Evolutionary conservation across 1,139 yeast species (phyloP).

Genomic region (Lodderomyces orthopsilosis): DNA sequence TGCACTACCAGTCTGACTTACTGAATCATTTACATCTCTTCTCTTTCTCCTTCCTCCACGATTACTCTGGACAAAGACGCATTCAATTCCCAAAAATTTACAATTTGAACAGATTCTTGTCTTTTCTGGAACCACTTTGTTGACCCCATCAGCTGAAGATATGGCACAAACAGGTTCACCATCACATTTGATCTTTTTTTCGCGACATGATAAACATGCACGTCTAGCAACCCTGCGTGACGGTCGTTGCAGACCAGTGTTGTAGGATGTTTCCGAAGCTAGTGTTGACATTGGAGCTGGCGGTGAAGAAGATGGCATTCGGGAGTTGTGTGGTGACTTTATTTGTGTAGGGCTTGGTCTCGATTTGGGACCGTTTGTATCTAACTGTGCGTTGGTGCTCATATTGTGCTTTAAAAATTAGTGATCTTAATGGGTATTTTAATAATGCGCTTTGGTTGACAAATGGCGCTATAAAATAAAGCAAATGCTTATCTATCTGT

Average conservation of each 20-base stretch:
- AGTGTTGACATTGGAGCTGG: not conserved
- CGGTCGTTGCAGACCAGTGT: slow-evolving; percentile 1
- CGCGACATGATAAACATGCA: slow-evolving; percentile 62
- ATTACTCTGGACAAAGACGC: slow-evolving; percentile 57
- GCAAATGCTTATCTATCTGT: no score
- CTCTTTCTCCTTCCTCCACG: slow-evolving; percentile 57
- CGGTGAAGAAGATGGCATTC: not conserved
- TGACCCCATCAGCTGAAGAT: slow-evolving; percentile 16
- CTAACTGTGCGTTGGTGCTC: not conserved
- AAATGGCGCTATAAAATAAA: no score
- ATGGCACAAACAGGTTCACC: slow-evolving; percentile 43
- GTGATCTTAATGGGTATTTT: no score
- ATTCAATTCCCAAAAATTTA: slow-evolving; percentile 43
- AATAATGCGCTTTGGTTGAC: not conserved
- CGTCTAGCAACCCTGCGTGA: slow-evolving; percentile 46
- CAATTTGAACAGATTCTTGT: slow-evolving; percentile 49
- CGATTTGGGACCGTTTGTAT: not conserved
- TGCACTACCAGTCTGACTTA: not conserved
- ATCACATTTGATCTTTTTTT: slow-evolving; percentile 62
- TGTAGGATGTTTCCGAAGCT: not conserved
- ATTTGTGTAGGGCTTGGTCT: not conserved
- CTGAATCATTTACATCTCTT: slow-evolving; percentile 4
- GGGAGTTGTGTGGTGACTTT: not conserved
- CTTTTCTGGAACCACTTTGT: slow-evolving; percentile 17
- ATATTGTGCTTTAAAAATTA: not conserved